Percentiles rank a stretch among this genome's conserved stretches.
Evolutionary conservation across 352 stramenopile species (phyloP).

Genomic region (Phytophthora cryptogea): DNA sequence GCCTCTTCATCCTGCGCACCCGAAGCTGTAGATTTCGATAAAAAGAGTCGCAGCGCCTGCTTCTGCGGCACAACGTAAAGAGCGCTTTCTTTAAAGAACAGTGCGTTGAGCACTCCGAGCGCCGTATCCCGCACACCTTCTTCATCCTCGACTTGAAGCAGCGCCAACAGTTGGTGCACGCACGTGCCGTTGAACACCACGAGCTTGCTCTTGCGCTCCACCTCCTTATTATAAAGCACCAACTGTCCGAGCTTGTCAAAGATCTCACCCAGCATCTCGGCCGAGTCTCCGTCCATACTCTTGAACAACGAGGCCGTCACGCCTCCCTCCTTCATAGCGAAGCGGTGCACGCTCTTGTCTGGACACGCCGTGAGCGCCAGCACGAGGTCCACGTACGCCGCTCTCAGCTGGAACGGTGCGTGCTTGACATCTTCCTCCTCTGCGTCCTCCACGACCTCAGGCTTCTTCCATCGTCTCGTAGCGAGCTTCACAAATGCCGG

Average conservation of each 20-base stretch:
- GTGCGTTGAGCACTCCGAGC: conserved; percentile 43
- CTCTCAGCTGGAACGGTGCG: conserved; percentile 62
- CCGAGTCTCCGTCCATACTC: conserved; percentile 73
- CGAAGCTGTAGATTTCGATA: conserved; percentile 40
- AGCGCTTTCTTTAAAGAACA: conserved; percentile 66
- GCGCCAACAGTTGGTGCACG: conserved; percentile 68
- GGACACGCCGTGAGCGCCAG: conserved; percentile 60
- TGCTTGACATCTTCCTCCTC: conserved; percentile 22
- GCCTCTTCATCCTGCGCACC: conserved; percentile 23
- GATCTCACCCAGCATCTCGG: conserved; percentile 54
- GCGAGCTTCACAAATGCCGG: conserved; percentile 64
- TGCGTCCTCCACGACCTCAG: conserved; percentile 20
- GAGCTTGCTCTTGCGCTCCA: conserved; percentile 64
- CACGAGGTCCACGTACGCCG: conserved; percentile 69
- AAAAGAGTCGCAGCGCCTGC: conserved; percentile 51
- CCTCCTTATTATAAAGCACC: conserved; percentile 55
- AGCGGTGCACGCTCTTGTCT: conserved; percentile 81
- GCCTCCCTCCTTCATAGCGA: conserved; percentile 77
- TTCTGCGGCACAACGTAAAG: conserved; percentile 56
- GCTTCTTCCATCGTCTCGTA: conserved; percentile 63
- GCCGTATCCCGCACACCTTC: conserved; percentile 42
- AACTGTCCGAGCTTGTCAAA: conserved; percentile 45
- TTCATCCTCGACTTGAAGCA: conserved; percentile 66
- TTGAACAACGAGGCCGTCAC: conserved; percentile 73
- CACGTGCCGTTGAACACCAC: conserved; percentile 64